These are phyloP conservation scores for Agrocybe pediades DNA, from an alignment of 768 basidiomycete genomes.

Conservation along the genomic window DNA sequence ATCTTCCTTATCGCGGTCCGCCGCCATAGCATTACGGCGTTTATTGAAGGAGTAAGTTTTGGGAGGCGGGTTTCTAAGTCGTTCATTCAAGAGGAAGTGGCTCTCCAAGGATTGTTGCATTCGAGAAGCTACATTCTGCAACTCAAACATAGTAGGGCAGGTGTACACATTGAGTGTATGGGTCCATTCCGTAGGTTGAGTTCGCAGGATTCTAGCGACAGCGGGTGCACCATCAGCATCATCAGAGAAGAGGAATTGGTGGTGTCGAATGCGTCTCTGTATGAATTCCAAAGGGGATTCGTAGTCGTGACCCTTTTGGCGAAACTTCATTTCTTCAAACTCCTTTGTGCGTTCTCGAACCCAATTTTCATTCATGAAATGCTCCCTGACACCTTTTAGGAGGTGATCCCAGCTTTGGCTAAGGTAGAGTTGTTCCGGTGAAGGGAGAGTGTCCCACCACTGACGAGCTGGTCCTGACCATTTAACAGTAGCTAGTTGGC, in stretches of 20 bases:
- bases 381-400: too few species aligned
- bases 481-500: not conserved
- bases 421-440: not conserved
- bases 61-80: not conserved
- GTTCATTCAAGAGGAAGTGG: not conserved
- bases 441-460: not conserved
- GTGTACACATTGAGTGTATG: not conserved
- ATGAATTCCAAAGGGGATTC: slow-evolving; percentile 7
- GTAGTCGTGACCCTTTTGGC: not conserved
- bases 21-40: not conserved
- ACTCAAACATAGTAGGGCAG: not conserved
- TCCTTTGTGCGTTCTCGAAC: too few species aligned
- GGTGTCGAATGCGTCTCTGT: slow-evolving; percentile 1
- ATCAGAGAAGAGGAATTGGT: not conserved
- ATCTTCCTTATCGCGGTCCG: not conserved
- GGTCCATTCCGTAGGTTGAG: slow-evolving; percentile 6
- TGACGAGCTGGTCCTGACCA: not conserved
- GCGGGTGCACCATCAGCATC: not conserved
- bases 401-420: too few species aligned
- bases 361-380: too few species aligned
- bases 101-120: not conserved
- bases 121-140: not conserved
- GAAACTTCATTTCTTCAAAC: slow-evolving; percentile 8
- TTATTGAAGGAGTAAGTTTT: not conserved
- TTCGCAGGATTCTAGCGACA: slow-evolving; percentile 3